phyloP scores from a whole-genome alignment of 2,329 filamentous ascomycete species.

The Lithohypha guttulata region DNA sequence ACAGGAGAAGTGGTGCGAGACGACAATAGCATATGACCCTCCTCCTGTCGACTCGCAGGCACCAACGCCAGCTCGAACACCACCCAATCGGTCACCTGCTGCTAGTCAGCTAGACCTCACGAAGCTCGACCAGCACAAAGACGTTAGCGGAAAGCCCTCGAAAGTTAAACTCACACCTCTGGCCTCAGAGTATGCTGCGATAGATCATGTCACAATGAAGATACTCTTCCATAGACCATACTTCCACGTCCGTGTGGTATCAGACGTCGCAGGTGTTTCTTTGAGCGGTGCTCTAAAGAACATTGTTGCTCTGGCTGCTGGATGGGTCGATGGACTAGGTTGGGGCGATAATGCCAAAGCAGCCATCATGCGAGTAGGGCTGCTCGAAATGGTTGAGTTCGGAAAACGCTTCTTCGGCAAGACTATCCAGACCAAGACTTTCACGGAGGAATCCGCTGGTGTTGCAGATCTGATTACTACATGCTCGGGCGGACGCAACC shows the following conservation, averaged over 20 bases:
- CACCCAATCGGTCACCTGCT: constrained; percentile 32
- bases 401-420: constrained; percentile 86
- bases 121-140: constrained; percentile 50
- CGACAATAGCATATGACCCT: constrained; percentile 91
- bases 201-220: constrained; percentile 75
- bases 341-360: constrained; percentile 99
- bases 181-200: constrained; percentile 70
- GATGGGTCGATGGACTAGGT: constrained; percentile 87
- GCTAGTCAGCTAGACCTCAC: constrained; percentile 41
- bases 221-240: constrained; percentile 89
- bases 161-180: constrained; percentile 63
- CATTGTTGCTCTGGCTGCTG: constrained; percentile 84
- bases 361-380: constrained; percentile 92
- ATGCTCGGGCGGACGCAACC: constrained; percentile 85
- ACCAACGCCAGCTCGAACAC: constrained; percentile 50
- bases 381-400: constrained; percentile 94
- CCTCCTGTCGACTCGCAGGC: constrained; percentile 76
- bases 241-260: constrained; percentile 91
- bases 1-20: constrained; percentile 91
- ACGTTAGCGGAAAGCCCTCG: constrained; percentile 55
- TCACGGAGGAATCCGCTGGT: constrained; percentile 93
- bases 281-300: constrained; percentile 94
- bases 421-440: constrained; percentile 69
- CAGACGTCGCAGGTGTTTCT: constrained; percentile 92
- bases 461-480: constrained; percentile 94